phyloP scores from a whole-genome alignment of 108 stramenopile genomes.

The Conticribra weissflogii region DNA sequence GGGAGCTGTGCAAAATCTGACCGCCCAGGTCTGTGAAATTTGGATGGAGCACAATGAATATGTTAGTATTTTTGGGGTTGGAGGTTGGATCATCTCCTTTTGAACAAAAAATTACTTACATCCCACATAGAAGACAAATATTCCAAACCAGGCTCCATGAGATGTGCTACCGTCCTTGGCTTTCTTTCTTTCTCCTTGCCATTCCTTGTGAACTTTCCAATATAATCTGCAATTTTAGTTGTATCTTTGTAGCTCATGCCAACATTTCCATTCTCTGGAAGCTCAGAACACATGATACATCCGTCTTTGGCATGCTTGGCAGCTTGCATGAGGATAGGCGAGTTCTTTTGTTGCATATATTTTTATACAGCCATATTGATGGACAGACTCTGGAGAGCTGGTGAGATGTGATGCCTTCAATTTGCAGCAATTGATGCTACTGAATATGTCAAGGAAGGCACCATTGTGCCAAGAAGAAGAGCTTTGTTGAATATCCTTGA shows the following conservation, averaged over 20 bases:
- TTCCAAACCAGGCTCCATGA: slow-evolving; percentile 41
- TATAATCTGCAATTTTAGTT: slow-evolving; percentile 12
- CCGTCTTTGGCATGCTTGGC: slow-evolving; percentile 20
- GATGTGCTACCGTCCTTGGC: slow-evolving; percentile 35
- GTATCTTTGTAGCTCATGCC: slow-evolving; percentile 9
- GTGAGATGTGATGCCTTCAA: not conserved
- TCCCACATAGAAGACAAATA: slow-evolving; percentile 53
- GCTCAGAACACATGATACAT: slow-evolving; percentile 16
- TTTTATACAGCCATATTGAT: not conserved
- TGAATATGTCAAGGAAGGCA: not conserved
- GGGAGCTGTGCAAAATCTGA: slow-evolving; percentile 38
- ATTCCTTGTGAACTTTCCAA: slow-evolving; percentile 1
- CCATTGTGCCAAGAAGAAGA: not conserved
- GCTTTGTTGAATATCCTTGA: not conserved
- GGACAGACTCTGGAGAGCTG: not conserved
- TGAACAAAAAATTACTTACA: slow-evolving; percentile 6
- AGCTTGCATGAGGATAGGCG: slow-evolving; percentile 22
- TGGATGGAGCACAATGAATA: too few species aligned
- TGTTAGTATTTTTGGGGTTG: too few species aligned
- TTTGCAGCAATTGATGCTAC: not conserved
- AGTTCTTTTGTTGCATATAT: not conserved
- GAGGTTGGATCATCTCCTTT: too few species aligned
- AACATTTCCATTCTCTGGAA: slow-evolving; percentile 16
- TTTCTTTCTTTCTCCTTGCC: slow-evolving; percentile 8
- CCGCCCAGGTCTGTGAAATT: slow-evolving; percentile 43